Base-by-base conservation (phyloP, 257 asterid genomes). In the Przewalskia tangutica region DNA sequence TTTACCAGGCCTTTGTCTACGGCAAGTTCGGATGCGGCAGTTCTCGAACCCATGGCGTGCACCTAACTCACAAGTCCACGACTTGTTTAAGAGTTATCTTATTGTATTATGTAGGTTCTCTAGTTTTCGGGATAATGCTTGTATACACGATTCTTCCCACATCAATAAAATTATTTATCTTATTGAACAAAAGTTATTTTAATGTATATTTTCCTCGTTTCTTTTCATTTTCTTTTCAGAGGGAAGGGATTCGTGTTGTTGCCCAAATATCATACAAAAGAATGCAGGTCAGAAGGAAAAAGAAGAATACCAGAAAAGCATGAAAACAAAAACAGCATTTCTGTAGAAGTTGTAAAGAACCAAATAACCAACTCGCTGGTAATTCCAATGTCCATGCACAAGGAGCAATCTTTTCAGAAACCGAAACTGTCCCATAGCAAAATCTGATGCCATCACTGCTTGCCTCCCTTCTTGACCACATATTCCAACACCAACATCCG, bases 401-500 rank as follows among this genome's bases (percentile, higher is more conserved):
- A 96, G 87, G 84, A 96, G 98, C 88, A 96, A 88, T 84, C 95
- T 88, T 84, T 94, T 93, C 87, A 94, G 89, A 90, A 96, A 96
- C 81, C 91, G 90, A 79, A 94, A 94, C 85, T 96, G 98, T 77
- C 99, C 99, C 98, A 96, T 94, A 38, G 99, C 98, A 90, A 94
- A 96, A 89, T 96, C 99, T 36, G 99, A 91, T 36, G 99, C 99
- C 99, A 96, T 96, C 87, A 96, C 99, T 59, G 98, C 99, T 90
- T 96, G 99, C 81, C 98, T 97, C 88, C 99, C 99, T 90, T 96
- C 99, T 86, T 92, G 98, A 84, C 99, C 99, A 89, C 98, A 93
- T 84, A 96, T 91, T 82, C 99, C 99, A 85, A 96, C 98, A 85
- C 99, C 99, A 90, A 96, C 98, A 89, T 96, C 99, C 67, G 99